phyloP scores from a whole-genome alignment of 2,329 filamentous ascomycete genomes.

The Microdochium trichocladiopsis region DNA sequence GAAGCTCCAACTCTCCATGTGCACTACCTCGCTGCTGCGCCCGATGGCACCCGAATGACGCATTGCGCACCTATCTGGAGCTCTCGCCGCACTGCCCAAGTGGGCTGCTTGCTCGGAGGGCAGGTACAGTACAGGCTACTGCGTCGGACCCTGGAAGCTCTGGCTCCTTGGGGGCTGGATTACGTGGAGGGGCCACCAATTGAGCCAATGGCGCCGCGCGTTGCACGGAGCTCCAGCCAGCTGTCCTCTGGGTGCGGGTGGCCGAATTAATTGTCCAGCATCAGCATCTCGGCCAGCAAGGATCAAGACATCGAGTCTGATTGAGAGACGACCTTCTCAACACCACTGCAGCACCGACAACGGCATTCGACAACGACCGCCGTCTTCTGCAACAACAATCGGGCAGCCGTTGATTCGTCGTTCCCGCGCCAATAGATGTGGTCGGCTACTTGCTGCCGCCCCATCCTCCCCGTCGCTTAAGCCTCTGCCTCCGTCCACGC shows the following conservation, averaged over 20 bases:
- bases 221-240: neutral
- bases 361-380: neutral
- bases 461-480: neutral
- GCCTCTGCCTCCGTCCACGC: constrained; percentile 1
- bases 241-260: neutral
- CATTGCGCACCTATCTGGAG: too few relatives aligned
- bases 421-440: neutral
- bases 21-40: too few relatives aligned
- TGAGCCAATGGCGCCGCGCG: neutral
- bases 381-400: too few relatives aligned
- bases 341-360: neutral
- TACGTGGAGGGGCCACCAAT: neutral
- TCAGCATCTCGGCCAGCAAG: neutral
- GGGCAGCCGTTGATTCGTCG: too few relatives aligned
- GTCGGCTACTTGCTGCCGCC: neutral
- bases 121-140: too few relatives aligned
- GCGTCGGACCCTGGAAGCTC: too few relatives aligned
- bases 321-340: neutral
- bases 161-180: neutral
- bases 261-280: neutral
- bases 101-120: too few relatives aligned
- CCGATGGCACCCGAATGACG: too few relatives aligned
- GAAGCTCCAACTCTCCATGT: too few relatives aligned
- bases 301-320: neutral
- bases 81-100: too few relatives aligned